These are phyloP conservation scores for Metschnikowia santaceciliae DNA, from an alignment of 805 yeast genomes.

Conservation along the genomic window DNA sequence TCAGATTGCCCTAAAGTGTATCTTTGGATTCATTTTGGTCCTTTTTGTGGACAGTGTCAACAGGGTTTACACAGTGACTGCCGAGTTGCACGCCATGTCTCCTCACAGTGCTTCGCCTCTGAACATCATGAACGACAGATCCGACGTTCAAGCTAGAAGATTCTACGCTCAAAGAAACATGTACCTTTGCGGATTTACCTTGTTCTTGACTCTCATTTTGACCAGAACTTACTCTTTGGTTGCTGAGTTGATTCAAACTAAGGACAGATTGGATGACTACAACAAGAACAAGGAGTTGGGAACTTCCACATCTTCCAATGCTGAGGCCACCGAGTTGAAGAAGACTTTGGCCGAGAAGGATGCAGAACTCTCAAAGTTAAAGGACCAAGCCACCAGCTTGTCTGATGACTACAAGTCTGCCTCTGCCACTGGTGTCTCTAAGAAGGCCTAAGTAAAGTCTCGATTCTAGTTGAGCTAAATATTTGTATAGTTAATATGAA, in stretches of 20 bases:
- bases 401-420: slow-evolving; percentile 56
- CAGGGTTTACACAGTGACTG: slow-evolving; percentile 66
- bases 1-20: slow-evolving; percentile 73
- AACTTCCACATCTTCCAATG: slow-evolving; percentile 15
- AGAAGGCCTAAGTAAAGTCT: not conserved
- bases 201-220: slow-evolving; percentile 81
- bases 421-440: slow-evolving; percentile 10
- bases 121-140: slow-evolving; percentile 49
- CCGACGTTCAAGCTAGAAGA: slow-evolving; percentile 84
- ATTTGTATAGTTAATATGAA: not conserved
- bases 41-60: slow-evolving; percentile 86
- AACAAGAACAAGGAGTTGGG: slow-evolving; percentile 23
- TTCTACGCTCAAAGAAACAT: slow-evolving; percentile 96
- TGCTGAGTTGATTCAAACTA: slow-evolving; percentile 62
- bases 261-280: slow-evolving; percentile 50
- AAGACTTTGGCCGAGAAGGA: slow-evolving; percentile 50
- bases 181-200: slow-evolving; percentile 92
- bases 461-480: not conserved
- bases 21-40: slow-evolving; percentile 76
- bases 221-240: slow-evolving; percentile 81
- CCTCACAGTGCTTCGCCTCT: slow-evolving; percentile 16
- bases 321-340: slow-evolving; percentile 46
- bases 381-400: slow-evolving; percentile 68
- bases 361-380: slow-evolving; percentile 59
- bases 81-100: slow-evolving; percentile 48